Conservation (phyloP, 2,329 filamentous ascomycete genomes). For the Aspergillus fischeri region DNA sequence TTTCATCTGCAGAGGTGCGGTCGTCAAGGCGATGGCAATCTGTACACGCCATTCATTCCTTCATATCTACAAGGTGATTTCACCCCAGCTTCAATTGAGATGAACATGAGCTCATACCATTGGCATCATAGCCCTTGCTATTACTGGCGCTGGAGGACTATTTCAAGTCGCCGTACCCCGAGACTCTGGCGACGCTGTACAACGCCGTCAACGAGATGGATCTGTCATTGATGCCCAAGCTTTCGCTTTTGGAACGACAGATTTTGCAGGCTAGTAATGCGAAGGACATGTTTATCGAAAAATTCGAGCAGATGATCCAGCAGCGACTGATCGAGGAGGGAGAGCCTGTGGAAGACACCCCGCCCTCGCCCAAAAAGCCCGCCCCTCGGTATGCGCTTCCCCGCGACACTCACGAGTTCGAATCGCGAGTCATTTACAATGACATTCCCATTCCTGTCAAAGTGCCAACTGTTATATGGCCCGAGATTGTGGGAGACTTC, state of each 20-base stretch:
- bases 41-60: conserved; percentile 96
- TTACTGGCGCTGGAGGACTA: conserved; percentile 92
- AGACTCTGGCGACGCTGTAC: conserved; percentile 84
- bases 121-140: conserved; percentile 65
- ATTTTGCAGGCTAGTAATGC: conserved; percentile 87
- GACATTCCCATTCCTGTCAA: conserved; percentile 96
- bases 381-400: conserved; percentile 70
- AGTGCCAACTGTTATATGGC: conserved; percentile 86
- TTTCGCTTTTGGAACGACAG: conserved; percentile 78
- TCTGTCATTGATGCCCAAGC: conserved; percentile 80
- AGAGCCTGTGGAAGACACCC: conserved; percentile 30
- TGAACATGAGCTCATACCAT: conserved; percentile 1
- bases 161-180: conserved; percentile 83
- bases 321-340: conserved; percentile 68
- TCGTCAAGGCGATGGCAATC: conserved; percentile 98
- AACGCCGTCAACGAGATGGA: conserved; percentile 96
- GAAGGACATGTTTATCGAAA: conserved; percentile 95
- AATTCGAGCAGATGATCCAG: conserved; percentile 91
- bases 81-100: background rate
- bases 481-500: conserved; percentile 96
- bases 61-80: conserved; percentile 87
- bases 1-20: conserved; percentile 62
- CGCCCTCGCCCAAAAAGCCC: conserved; percentile 52
- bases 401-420: conserved; percentile 95
- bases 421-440: conserved; percentile 92